Percentiles rank a stretch among this genome's conserved stretches.
phyloP scores from a whole-genome alignment of 441 rosid species.

The Syzygium malaccense region DNA sequence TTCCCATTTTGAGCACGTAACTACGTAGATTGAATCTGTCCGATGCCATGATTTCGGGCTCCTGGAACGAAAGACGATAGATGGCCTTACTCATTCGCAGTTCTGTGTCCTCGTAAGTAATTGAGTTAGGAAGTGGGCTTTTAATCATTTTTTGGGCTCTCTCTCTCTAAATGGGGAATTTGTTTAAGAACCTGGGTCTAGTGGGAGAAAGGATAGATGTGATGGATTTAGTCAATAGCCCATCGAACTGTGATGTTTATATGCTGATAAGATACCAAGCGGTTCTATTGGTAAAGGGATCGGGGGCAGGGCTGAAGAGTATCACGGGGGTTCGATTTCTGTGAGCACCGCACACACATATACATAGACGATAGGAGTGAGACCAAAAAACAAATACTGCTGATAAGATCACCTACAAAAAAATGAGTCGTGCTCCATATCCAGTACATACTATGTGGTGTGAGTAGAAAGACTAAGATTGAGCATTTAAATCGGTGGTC shows the following conservation, averaged over 20 bases:
- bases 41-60: neutral
- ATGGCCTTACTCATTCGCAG: neutral
- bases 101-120: neutral
- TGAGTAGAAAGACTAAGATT: neutral
- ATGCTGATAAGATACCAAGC: neutral
- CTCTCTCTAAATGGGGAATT: neutral
- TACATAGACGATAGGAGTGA: no score
- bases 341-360: no score
- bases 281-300: no score
- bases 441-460: neutral
- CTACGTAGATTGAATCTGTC: neutral
- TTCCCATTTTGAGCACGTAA: neutral
- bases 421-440: neutral
- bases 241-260: neutral
- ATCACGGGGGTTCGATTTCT: no score
- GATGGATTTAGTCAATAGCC: neutral
- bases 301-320: no score
- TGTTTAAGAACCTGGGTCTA: neutral
- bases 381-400: neutral
- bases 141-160: neutral
- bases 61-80: neutral
- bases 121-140: neutral
- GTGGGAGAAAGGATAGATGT: no score
- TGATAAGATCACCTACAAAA: neutral
- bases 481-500: fast-evolving